Evolutionary conservation across 2,329 filamentous ascomycete genomes (phyloP).

Genomic region (Aspergillus flavus): DNA sequence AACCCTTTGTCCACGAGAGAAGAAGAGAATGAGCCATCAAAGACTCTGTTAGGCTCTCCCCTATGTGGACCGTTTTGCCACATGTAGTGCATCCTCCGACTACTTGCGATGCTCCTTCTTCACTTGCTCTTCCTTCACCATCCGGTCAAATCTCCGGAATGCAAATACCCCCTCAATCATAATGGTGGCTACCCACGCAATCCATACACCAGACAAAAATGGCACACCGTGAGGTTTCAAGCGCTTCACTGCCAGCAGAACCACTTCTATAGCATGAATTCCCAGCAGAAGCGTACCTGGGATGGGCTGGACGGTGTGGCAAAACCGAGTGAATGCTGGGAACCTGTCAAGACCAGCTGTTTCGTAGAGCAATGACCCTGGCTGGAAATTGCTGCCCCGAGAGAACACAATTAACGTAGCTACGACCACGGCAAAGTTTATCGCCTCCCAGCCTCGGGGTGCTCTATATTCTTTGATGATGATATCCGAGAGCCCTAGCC

Average conservation of each 20-base stretch:
- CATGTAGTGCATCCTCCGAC: slow-evolving; percentile 1
- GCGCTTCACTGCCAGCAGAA: slow-evolving; percentile 47
- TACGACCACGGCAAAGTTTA: slow-evolving; percentile 58
- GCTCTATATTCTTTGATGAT: slow-evolving; percentile 56
- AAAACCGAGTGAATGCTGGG: slow-evolving; percentile 61
- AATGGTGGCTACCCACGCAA: slow-evolving; percentile 55
- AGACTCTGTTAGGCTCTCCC: neutral
- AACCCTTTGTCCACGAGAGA: neutral
- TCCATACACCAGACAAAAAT: slow-evolving; percentile 52
- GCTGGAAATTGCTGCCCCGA: slow-evolving; percentile 55
- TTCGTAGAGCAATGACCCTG: slow-evolving; percentile 55
- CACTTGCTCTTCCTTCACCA: slow-evolving; percentile 45
- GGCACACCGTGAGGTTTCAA: slow-evolving; percentile 57
- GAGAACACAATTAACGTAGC: slow-evolving; percentile 58
- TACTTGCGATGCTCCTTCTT: slow-evolving; percentile 34
- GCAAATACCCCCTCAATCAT: slow-evolving; percentile 58
- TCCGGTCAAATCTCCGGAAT: slow-evolving; percentile 49
- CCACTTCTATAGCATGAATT: slow-evolving; percentile 68
- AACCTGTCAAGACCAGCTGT: slow-evolving; percentile 53
- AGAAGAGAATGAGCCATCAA: neutral
- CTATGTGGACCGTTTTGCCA: slow-evolving; percentile 1
- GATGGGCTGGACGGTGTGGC: slow-evolving; percentile 60
- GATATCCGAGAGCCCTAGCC: slow-evolving; percentile 63
- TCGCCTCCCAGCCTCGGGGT: slow-evolving; percentile 54
- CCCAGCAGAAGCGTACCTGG: slow-evolving; percentile 62